Evolutionary conservation across 2,329 filamentous ascomycete species (phyloP).

Genomic region (Cladophialophora chaetospira): DNA sequence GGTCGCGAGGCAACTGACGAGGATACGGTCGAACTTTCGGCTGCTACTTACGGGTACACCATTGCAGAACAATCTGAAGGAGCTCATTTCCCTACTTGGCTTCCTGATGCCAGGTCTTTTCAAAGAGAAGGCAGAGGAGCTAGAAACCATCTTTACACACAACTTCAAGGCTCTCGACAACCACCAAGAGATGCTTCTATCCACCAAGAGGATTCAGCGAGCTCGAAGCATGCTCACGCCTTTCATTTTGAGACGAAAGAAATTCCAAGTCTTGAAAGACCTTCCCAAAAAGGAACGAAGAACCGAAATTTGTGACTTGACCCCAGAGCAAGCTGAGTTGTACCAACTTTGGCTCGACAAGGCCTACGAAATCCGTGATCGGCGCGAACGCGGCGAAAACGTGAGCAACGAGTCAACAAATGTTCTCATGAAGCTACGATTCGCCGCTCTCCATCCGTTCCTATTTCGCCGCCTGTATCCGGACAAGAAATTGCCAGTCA

Average conservation of each 20-base stretch:
- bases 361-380: constrained; percentile 61
- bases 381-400: constrained; percentile 58
- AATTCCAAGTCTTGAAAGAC: constrained; percentile 82
- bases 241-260: constrained; percentile 91
- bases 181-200: constrained; percentile 76
- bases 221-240: constrained; percentile 92
- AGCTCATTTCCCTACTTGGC: constrained; percentile 85
- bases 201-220: constrained; percentile 79
- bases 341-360: constrained; percentile 71
- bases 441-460: constrained; percentile 88
- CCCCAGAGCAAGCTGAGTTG: constrained; percentile 68
- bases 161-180: constrained; percentile 79
- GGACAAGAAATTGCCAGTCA: constrained; percentile 72
- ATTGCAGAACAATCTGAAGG: constrained; percentile 92
- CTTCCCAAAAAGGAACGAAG: constrained; percentile 77
- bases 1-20: constrained; percentile 75
- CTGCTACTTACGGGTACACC: constrained; percentile 89
- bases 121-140: constrained; percentile 70
- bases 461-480: constrained; percentile 81
- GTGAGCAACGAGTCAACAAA: constrained; percentile 60
- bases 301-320: constrained; percentile 80
- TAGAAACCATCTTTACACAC: constrained; percentile 87
- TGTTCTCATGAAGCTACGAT: constrained; percentile 85
- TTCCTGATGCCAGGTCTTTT: constrained; percentile 92
- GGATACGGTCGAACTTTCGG: constrained; percentile 78